Evolutionary conservation across 495 filamentous ascomycete species (phyloP), one percentile per base, ranked within the genome.

Genomic region (Halenospora varia): DNA sequence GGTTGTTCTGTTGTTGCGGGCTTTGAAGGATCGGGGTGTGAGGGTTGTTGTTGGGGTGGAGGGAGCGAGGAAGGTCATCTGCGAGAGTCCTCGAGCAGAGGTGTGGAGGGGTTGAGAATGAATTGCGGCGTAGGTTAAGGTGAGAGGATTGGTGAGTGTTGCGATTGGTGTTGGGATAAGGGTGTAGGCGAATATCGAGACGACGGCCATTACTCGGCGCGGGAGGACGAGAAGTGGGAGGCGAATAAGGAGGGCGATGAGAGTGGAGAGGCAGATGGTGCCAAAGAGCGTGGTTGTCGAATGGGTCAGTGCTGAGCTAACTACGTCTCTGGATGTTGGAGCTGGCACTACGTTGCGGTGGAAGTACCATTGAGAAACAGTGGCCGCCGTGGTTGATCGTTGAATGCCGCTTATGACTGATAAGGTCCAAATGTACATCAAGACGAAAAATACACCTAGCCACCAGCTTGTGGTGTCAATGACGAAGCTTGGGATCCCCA

Each of bases 301-400:
- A 72, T 98, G 94, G 10, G 72, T 72, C 48, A 95, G 70, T 22
- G 92, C 92, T 17, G 93, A 92, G 51, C 82, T 80, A 42, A 97
- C 89, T 48, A 97, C 84, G 50, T 88, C 84, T 48, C 80, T 78
- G 0, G 88, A 89, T 2, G 87, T 82, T 10, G 89, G 82, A 18
- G 87, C 78, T 10, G 94, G 91, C 35, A 84, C 82, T 20, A 84
- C 81, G 53, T 96, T 85, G 51, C 94, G 89, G 71, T 97, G 93
- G 71, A 97, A 98, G 69, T 98, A 98, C 94, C 94, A 98, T 69
- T 98, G 95, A 18, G 88, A 92, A 35, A 97, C 94, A 10, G 93
- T 96, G 48, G 95, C 95, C 45, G 92, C 92, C 15, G 94, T 96
- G 18, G 92, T 92, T 41, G 90, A 82, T 55, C 94, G 87, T 66